Evolutionary conservation across 2,329 filamentous ascomycete genomes (phyloP).

Genomic region (Phyllosticta citribraziliensis): DNA sequence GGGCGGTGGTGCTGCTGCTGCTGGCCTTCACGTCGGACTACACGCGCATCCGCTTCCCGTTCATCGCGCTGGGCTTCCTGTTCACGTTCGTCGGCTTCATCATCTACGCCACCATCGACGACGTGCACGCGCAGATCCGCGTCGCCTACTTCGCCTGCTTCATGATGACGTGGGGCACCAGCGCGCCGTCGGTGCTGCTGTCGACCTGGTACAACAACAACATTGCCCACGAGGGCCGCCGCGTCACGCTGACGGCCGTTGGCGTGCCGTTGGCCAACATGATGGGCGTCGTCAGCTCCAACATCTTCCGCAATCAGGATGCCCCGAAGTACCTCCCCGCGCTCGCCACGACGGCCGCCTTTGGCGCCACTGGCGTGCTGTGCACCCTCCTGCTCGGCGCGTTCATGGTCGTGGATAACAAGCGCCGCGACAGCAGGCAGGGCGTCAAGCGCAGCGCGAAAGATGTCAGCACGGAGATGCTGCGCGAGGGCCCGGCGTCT

Average conservation of each 20-base stretch:
- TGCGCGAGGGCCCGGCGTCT: conserved; percentile 34
- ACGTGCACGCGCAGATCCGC: conserved; percentile 47
- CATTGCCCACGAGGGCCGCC: conserved; percentile 63
- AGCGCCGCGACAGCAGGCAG: conserved; percentile 46
- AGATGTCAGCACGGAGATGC: conserved; percentile 36
- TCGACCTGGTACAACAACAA: conserved; percentile 75
- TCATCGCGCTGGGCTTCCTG: conserved; percentile 62
- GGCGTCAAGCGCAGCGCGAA: conserved; percentile 44
- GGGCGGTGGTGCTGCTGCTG: conserved; percentile 61
- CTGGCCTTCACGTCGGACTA: conserved; percentile 63
- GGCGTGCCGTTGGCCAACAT: conserved; percentile 67
- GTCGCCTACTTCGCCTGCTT: conserved; percentile 69
- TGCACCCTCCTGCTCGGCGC: conserved; percentile 47
- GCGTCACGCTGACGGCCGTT: conserved; percentile 59
- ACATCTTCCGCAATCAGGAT: conserved; percentile 25
- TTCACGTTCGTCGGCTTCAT: conserved; percentile 71
- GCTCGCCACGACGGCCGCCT: conserved; percentile 53
- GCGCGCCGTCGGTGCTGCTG: conserved; percentile 61
- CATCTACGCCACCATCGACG: conserved; percentile 58
- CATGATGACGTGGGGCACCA: conserved; percentile 76
- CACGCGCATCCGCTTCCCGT: conserved; percentile 58
- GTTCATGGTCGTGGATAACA: conserved; percentile 59
- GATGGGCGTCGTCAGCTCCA: conserved; percentile 62
- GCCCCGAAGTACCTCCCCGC: conserved; percentile 48
- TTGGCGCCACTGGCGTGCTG: conserved; percentile 50